phyloP scores from a whole-genome alignment of 495 filamentous ascomycete species.

The Xylaria venustula region DNA sequence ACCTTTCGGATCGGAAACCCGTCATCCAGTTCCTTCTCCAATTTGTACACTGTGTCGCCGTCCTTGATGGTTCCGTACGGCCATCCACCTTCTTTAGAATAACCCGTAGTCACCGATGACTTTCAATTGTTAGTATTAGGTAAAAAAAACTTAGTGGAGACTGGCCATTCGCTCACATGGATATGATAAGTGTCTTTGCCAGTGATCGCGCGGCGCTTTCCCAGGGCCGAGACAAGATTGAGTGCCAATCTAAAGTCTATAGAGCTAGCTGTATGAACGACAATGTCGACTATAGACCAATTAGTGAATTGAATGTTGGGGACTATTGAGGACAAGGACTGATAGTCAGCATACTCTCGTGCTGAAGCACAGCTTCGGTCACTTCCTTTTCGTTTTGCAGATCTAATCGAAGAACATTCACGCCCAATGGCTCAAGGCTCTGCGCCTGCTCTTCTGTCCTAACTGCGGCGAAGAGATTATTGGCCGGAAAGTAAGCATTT shows the following conservation, averaged over 20 bases:
- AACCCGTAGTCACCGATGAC: slow-evolving; percentile 30
- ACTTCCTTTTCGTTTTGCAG: slow-evolving; percentile 26
- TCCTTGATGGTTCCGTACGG: slow-evolving; percentile 30
- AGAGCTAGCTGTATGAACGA: slow-evolving; percentile 23
- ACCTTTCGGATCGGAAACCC: slow-evolving; percentile 26
- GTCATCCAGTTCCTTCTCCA: slow-evolving; percentile 29
- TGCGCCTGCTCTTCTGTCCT: slow-evolving; percentile 29
- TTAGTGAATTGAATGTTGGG: not conserved
- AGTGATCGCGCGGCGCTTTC: slow-evolving; percentile 24
- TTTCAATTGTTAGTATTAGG: slow-evolving; percentile 17
- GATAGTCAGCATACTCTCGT: slow-evolving; percentile 23
- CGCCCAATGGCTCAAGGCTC: slow-evolving; percentile 20
- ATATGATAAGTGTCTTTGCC: slow-evolving; percentile 30
- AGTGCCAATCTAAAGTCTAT: slow-evolving; percentile 19
- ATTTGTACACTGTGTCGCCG: slow-evolving; percentile 27
- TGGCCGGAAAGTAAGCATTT: slow-evolving; percentile 19
- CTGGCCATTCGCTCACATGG: slow-evolving; percentile 26
- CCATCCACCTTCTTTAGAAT: slow-evolving; percentile 31
- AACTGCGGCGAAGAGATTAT: slow-evolving; percentile 25
- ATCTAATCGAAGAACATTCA: slow-evolving; percentile 29
- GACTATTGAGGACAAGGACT: not conserved
- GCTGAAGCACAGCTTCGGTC: slow-evolving; percentile 23
- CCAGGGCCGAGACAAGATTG: slow-evolving; percentile 29
- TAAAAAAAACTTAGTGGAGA: not conserved
- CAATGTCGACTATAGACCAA: not conserved